Base-by-base conservation (phyloP, 345 rosid species). In the Hibiscus mutabilis region DNA sequence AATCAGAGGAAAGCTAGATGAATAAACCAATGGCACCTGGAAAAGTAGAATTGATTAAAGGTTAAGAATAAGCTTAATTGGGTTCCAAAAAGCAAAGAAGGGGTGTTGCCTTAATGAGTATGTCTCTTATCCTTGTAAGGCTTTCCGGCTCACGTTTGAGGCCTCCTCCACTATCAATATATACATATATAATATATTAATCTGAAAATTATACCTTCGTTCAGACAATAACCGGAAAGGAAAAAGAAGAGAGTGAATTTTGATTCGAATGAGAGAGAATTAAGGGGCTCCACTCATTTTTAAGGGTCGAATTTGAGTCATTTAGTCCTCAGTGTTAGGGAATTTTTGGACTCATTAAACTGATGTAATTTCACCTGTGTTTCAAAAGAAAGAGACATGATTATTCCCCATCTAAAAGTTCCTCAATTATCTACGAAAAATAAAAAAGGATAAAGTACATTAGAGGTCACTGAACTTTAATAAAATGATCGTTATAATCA, bases 81-180 rank as follows among this genome's bases (percentile, higher is more conserved):
- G 68, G 24, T 53, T 75, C 40, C 25, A 55, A 51, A 51, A 78
- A 74, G 75, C 68, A 74, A 61, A 60, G 70, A 46, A 47, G 42
- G 25, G 68, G 46, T 69, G 73, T 74, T 77, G 51, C 75, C 82
- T 59, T 60, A 79, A 72, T 79, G 74, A 75, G 78, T 77, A 61
- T 77, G 85, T 74, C 76, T 79, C 68, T 75, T 46, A 8, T 75
- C 55, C 46, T 77, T 81, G 18, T 21, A 21, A 76, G 76, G 74
- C 77, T 76, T 69, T 14, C 21, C n/a, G 18, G 59, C 57, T 69
- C 49, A 81, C 76, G 80, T 57, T 78, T 66, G 25, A 25, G 40
- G 18, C 31, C 61, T 25, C 16, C 61, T 13, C 61, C 61, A 57
- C 33, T 25, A 24, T 57, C 2, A 22, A 57, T 22, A 22, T 57